A percentile compares a stretch with the other conserved stretches of the same genome.
Evolutionary conservation across 2,329 filamentous ascomycete genomes (phyloP).

Genomic region (Colletotrichum sp.): DNA sequence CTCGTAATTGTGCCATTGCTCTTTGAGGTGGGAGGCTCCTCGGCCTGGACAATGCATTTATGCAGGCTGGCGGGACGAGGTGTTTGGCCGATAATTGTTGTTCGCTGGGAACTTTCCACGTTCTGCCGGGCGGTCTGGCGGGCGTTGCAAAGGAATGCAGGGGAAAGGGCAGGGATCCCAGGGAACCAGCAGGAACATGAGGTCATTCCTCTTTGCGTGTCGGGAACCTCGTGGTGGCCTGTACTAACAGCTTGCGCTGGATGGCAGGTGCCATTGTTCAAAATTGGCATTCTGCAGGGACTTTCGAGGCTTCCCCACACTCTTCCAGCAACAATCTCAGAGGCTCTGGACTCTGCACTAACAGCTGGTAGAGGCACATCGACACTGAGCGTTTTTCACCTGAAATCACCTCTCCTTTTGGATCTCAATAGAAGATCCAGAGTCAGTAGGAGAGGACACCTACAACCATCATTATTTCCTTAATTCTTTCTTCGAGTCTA

Average conservation of each 20-base stretch:
- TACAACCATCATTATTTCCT: neutral
- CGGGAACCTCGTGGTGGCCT: neutral
- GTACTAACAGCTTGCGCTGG: neutral
- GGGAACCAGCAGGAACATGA: slow-evolving; percentile 6
- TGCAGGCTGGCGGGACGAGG: slow-evolving; percentile 16
- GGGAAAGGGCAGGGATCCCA: slow-evolving; percentile 7
- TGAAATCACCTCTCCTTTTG: neutral
- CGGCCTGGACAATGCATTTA: slow-evolving; percentile 16
- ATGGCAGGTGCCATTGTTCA: neutral
- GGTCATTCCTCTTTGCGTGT: slow-evolving; percentile 6
- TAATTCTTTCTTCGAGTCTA: neutral
- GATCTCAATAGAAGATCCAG: neutral
- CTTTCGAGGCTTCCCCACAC: neutral
- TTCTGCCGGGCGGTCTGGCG: slow-evolving; percentile 40
- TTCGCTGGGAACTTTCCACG: slow-evolving; percentile 24
- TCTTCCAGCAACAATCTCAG: neutral
- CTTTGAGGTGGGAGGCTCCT: neutral
- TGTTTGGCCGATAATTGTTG: slow-evolving; percentile 1
- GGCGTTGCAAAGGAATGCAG: neutral
- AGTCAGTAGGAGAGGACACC: neutral
- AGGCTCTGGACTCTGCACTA: neutral
- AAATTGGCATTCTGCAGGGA: neutral
- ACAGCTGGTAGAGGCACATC: neutral
- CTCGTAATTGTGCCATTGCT: slow-evolving; percentile 48
- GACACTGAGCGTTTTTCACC: neutral